Evolutionary conservation across 805 yeast genomes (phyloP), one percentile per base, ranked within the genome.

Genomic region (Saccharomyces paradoxus): DNA sequence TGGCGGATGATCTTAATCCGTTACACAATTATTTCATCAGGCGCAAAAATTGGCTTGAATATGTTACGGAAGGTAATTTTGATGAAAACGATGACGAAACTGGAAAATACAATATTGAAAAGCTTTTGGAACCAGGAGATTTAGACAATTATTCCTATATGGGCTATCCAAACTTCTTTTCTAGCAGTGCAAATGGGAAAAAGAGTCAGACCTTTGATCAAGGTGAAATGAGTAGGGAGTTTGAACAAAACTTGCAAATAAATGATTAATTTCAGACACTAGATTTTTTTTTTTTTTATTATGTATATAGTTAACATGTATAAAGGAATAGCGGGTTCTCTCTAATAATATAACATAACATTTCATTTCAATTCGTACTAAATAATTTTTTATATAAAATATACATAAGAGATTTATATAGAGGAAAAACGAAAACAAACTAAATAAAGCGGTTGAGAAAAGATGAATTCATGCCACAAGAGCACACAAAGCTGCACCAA

Each of bases 401-500:
- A 17, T 37, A 37, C 17, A 37, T 37, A 37, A 37, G 24, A 37
- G 22, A 37, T 37, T 37, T 37, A 37, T 37, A 37, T 37, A 6
- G 44, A 37, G 44, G 17, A 37, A 17, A 37, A 17, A 37, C 7
- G 44, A 17, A 37, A 37, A 37, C 44, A 9, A 17, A 37, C 24
- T 13, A n/a, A 37, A 37, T 7, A 37, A 30, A 50, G 44, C 24
- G 1, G 41, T 12, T 41, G 27, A 17, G 29, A 41, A 21, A 12
- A 28, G n/a, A 21, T 49, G 50, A 52, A 14, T 13, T 31, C 50
- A 59, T 24, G 75, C 74, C 17, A 70, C 74, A 46, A 75, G 67
- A 8, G 97, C 97, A 74, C 97, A 89, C 57, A 92, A 76, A 1
- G 98, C 98, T 49, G 97, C 98, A 60, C 99, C 99, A 48, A 91